These are phyloP conservation scores for barrel medic (Medicago truncatula) DNA, from an alignment of 306 rosid species.

Conservation along the genomic window MtrunA17r5.0-ANR NC_053046.1:11249001-11249500, in stretches of 20 bases:
- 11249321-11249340: conserved; percentile 1
- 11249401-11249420: not conserved
- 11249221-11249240: conserved; percentile 18
- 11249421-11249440: not conserved
- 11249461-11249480: not conserved
- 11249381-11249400: conserved; percentile 6
- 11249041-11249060: not conserved
- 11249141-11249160: not conserved
- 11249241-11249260: not conserved
- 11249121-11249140: not conserved
- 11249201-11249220: conserved; percentile 7
- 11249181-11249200: not conserved
- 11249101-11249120: not conserved
- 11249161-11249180: conserved; percentile 11
- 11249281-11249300: not conserved
- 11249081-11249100: not conserved
- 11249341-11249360: not conserved
- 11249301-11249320: not conserved
- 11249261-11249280: conserved; percentile 13
- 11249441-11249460: conserved; percentile 20
- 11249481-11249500: conserved; percentile 5
- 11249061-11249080: not conserved
- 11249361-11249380: not conserved
- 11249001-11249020: not conserved
- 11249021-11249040: not conserved